Evolutionary conservation across 164 flowering plant species (phyloP), one percentile per base, ranked within the genome.

Genomic region (Aristolochia californica): DNA sequence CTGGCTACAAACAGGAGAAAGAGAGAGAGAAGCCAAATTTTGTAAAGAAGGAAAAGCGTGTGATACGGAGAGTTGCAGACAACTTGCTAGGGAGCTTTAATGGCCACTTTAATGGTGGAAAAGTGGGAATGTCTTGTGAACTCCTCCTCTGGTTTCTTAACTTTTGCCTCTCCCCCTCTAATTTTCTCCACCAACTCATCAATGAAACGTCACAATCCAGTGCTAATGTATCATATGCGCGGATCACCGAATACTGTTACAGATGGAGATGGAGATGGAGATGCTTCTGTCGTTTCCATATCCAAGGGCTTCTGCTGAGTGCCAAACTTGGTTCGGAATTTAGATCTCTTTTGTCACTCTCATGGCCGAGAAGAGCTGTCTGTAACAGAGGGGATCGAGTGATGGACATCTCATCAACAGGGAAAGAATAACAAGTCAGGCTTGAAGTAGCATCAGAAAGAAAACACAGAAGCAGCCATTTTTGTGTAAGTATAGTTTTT

Each of bases 1-100:
- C 59, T 34, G 53, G 22, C 13, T 58, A 59, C 62, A 53, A 62
- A 59, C 40, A 59, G 58, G 59, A 11, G 17, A 7, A 43, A 47
- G 22, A 48, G 17, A 47, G 21, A 38, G n/a, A n/a, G n/a, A 20
- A 43, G 14, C n/a, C 22, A 43, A 43, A 27, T 23, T 43, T 15
- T n/a, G 26, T 30, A 56, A 45, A 45, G 25, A 16, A 26, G 28
- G 40, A 25, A 58, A 45, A 58, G 43, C 48, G 43, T 24, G 44
- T 56, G 59, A 56, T 15, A 43, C 17, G 18, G 23, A 43, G 45
- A 20, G 59, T 43, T 14, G 48, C 17, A 56, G 59, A 43, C 59
- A 43, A 50, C 45, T 43, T 43, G 59, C 48, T 20, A n/a, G 44
- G 22, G 25, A 43, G 48, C 48, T 43, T 56, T 56, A 34, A 56